A percentile compares a stretch with the other conserved stretches of the same genome.
Conservation (phyloP, 2,329 filamentous ascomycete genomes). For the Davidsoniella eucalypti region DNA sequence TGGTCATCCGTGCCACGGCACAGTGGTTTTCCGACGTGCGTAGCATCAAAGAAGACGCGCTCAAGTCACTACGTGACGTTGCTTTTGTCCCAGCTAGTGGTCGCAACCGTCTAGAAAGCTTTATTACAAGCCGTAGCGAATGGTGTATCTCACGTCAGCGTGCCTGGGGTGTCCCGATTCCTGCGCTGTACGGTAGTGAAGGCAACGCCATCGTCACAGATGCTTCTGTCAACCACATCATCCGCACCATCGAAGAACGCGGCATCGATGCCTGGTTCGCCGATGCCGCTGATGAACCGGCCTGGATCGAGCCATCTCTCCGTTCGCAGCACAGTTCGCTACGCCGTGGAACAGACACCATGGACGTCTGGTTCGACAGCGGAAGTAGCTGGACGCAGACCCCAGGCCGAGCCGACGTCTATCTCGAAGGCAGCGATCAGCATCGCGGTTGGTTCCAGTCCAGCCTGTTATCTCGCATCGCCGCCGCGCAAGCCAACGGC, state of each 20-base stretch:
- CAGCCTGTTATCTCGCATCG: conserved; percentile 72
- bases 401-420: conserved; percentile 54
- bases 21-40: conserved; percentile 97
- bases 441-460: conserved; percentile 99
- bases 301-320: conserved; percentile 58
- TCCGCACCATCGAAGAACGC: conserved; percentile 56
- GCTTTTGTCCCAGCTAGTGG: conserved; percentile 65
- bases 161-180: conserved; percentile 93
- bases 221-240: conserved; percentile 70
- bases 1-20: conserved; percentile 80
- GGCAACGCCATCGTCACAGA: conserved; percentile 65
- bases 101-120: conserved; percentile 61
- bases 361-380: conserved; percentile 99
- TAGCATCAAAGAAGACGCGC: conserved; percentile 58
- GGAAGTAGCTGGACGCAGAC: conserved; percentile 75
- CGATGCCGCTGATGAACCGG: conserved; percentile 55
- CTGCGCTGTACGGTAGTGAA: conserved; percentile 61
- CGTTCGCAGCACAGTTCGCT: conserved; percentile 32
- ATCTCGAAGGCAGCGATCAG: conserved; percentile 87
- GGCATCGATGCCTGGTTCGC: conserved; percentile 94
- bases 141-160: conserved; percentile 97
- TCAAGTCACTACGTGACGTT: conserved; percentile 54
- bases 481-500: conserved; percentile 19
- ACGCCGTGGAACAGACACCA: conserved; percentile 74
- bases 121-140: conserved; percentile 73